These are phyloP conservation scores for Fraxinus cuspidata DNA, from an alignment of 257 asterid species.

Conservation along the genomic window DNA sequence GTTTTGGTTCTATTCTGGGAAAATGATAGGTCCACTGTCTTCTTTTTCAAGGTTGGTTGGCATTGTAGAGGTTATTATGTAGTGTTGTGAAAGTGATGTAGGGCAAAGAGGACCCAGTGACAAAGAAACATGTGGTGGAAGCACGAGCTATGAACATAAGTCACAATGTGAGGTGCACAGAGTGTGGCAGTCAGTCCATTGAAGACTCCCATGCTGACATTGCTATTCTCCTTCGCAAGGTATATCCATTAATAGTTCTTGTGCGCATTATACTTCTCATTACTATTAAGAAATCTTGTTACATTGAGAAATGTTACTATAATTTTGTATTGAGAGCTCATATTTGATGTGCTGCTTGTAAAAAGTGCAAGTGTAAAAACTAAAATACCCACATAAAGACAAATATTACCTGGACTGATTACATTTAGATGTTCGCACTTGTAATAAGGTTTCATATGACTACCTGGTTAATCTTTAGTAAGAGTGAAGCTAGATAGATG, in stretches of 20 bases:
- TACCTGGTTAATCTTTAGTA: not conserved
- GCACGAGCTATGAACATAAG: constrained; percentile 90
- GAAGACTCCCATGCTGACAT: constrained; percentile 93
- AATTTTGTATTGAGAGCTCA: not conserved
- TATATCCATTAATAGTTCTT: constrained; percentile 18
- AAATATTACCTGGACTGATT: not conserved
- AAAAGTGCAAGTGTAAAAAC: not conserved
- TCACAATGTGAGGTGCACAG: constrained; percentile 94
- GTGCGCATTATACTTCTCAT: not conserved
- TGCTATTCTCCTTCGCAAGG: constrained; percentile 90
- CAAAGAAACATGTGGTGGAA: constrained; percentile 63
- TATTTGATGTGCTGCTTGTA: not conserved
- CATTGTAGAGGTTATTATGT: no score
- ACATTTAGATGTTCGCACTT: not conserved
- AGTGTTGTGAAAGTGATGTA: constrained; percentile 45
- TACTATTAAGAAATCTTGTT: constrained; percentile 4
- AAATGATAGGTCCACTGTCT: no score
- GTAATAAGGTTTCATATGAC: not conserved
- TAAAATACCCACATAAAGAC: no score
- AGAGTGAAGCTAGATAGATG: no score
- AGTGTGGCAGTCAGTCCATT: constrained; percentile 94
- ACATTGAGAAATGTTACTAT: not conserved
- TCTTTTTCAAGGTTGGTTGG: no score
- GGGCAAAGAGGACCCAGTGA: constrained; percentile 51
- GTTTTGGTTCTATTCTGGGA: no score